These are phyloP conservation scores for Solanum etuberosum DNA, from an alignment of 257 asterid genomes.

Conservation along the genomic window DNA sequence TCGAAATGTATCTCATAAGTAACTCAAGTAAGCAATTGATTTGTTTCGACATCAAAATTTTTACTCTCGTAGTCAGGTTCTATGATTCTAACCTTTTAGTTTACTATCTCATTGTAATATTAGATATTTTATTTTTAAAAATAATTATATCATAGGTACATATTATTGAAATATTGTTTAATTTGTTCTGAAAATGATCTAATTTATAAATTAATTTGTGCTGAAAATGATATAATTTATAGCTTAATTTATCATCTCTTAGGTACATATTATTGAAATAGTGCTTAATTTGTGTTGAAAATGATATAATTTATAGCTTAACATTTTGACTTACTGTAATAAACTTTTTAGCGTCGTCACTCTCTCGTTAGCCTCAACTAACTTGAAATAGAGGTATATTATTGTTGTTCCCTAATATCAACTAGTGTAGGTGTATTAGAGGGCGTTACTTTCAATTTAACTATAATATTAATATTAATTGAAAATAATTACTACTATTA, in stretches of 20 bases:
- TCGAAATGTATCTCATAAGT: no score
- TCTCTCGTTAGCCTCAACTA: neutral
- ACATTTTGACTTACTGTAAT: neutral
- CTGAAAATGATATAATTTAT: neutral
- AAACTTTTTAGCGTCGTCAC: accelerated
- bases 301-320: no score
- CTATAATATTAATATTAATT: neutral
- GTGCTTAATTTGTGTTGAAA: neutral
- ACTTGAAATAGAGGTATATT: neutral
- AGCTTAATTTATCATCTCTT: no score
- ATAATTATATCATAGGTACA: neutral
- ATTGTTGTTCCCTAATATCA: neutral
- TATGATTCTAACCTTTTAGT: no score
- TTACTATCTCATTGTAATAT: no score
- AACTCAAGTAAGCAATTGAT: no score
- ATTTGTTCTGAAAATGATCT: neutral
- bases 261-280: no score
- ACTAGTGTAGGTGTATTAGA: neutral
- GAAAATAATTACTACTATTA: neutral
- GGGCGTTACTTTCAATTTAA: neutral
- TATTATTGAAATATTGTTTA: neutral
- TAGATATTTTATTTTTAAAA: no score
- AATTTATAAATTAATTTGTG: neutral
- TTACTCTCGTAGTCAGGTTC: no score
- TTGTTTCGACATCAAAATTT: no score